Base-by-base conservation (phyloP, 2,329 filamentous ascomycete species). In the Stachybotrys echinatus region DNA sequence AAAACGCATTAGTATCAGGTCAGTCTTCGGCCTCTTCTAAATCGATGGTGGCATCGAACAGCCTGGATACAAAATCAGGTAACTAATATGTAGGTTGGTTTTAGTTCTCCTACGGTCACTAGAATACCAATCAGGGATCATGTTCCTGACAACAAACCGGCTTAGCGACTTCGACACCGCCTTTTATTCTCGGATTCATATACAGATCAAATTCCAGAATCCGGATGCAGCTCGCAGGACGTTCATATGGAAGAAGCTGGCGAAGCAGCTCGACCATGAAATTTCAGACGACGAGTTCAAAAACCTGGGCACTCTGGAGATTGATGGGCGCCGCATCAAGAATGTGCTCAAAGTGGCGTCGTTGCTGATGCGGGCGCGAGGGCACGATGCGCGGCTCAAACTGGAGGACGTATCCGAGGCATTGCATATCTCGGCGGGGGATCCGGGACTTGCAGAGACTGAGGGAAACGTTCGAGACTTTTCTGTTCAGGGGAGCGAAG, bases 1-100 rank as follows among this genome's bases (percentile, higher is more conserved):
- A 52, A 2, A 55, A 58, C 48, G 50, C 52, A 45, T 47, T 59
- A 23, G 53, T 59, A 10, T n/a, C n/a, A n/a, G n/a, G n/a, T n/a
- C n/a, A n/a, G n/a, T n/a, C n/a, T n/a, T n/a, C n/a, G n/a, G n/a
- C n/a, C n/a, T n/a, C n/a, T n/a, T n/a, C n/a, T n/a, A n/a, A n/a
- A n/a, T n/a, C n/a, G n/a, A n/a, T n/a, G n/a, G n/a, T n/a, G n/a
- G n/a, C n/a, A n/a, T n/a, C n/a, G n/a, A n/a, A n/a, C n/a, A n/a
- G n/a, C n/a, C n/a, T n/a, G n/a, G n/a, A n/a, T n/a, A n/a, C n/a
- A n/a, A n/a, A n/a, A n/a, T n/a, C n/a, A n/a, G n/a, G n/a, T n/a
- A n/a, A 37, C 31, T 37, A 37, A 37, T 17, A 37, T 37, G 31
- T 10, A n/a, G n/a, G n/a, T n/a, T n/a, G 10, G 31, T 37, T 8